Base-by-base conservation (phyloP, 257 asterid species). In the Petrea volubilis region DNA sequence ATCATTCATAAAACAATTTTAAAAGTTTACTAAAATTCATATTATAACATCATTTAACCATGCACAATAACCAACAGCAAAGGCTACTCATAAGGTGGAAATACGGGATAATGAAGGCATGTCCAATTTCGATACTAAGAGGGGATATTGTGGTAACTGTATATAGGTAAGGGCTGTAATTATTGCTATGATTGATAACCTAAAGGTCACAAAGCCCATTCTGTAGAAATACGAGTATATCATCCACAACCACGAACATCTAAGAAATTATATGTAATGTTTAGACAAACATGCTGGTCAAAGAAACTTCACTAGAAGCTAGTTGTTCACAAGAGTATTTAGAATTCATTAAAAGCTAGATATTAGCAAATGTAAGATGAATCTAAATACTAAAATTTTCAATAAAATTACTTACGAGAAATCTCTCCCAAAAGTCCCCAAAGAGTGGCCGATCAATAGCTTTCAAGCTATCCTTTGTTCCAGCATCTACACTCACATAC, bases 341-440 rank as follows among this genome's bases (percentile, higher is more conserved):
- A 7, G 11, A 5, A 38, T 38, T 38, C 6, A 38, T 69, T 33
- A 36, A 41, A 68, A 13, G 57, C 43, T 27, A 77, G 24, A 68
- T 34, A 72, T 51, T 49, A n/a, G n/a, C n/a, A n/a, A n/a, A 15
- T 67, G 21, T 21, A 49, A 28, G 46, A 65, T 34, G 43, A 64
- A 52, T 24, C 20, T 33, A 55, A 72, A 57, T 5, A n/a, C 8
- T 44, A 62, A 77, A 33, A 34, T 21, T 44, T 44, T 56, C 40
- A 51, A 64, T 29, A 17, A 77, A 76, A 58, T 28, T 67, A 79
- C 97, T 86, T 72, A 90, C 99, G 24, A 82, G 76, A 79, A 95
- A 95, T 63, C 99, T 91, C 85, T 95, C 99, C 99, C 99, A 95
- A 76, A 95, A 94, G 83, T 95, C 98, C 38, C 95, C 90, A 82